Evolutionary conservation across 306 rosid genomes (phyloP).

Genomic region (Quercus parvula): DNA sequence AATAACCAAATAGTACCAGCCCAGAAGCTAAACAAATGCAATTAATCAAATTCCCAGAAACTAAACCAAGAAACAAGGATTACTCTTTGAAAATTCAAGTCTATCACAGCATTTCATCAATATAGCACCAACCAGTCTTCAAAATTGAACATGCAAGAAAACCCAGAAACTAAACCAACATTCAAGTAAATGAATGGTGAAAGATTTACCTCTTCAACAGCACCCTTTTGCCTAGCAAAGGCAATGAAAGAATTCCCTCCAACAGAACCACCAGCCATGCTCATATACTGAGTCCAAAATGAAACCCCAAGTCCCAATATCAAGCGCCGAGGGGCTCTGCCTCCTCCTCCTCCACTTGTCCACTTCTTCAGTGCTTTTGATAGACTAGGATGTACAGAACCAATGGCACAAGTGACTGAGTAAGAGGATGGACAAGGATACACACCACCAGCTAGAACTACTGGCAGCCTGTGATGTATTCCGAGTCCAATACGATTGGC

Average conservation of each 20-base stretch:
- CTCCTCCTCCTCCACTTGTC: constrained; percentile 24
- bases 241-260: constrained; percentile 54
- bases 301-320: constrained; percentile 56
- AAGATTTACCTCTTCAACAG: constrained; percentile 56
- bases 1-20: too few species aligned
- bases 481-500: constrained; percentile 38
- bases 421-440: constrained; percentile 1
- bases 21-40: neutral
- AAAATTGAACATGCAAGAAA: neutral
- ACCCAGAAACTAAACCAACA: neutral
- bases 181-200: neutral
- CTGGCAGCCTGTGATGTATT: constrained; percentile 25
- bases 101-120: neutral
- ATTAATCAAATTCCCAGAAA: neutral
- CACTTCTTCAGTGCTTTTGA: constrained; percentile 15
- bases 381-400: constrained; percentile 1
- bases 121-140: neutral
- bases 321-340: constrained; percentile 49
- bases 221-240: constrained; percentile 44
- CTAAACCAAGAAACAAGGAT: neutral
- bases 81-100: neutral
- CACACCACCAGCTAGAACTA: neutral
- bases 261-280: constrained; percentile 36
- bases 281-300: constrained; percentile 38
- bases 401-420: neutral